These are phyloP conservation scores for Maudiozyma turicensis DNA, from an alignment of 805 yeast genomes.

Conservation along the genomic window DNA sequence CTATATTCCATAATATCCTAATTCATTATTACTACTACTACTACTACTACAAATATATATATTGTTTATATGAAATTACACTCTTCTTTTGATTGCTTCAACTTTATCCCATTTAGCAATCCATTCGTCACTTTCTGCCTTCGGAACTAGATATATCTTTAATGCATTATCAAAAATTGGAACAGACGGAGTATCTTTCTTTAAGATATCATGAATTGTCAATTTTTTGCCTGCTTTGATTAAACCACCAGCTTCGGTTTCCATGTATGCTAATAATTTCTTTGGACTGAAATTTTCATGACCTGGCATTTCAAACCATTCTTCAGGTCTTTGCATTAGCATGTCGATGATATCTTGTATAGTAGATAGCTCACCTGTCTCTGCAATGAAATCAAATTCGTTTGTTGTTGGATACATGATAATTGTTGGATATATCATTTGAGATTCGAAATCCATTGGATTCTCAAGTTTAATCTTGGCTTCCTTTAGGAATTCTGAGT, in stretches of 20 bases:
- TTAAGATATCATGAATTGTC: constrained; percentile 52
- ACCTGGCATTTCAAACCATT: constrained; percentile 54
- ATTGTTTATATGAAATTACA: neutral
- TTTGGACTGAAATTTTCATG: constrained; percentile 50
- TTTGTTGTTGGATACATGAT: constrained; percentile 73
- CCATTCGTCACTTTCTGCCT: constrained; percentile 56
- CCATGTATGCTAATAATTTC: constrained; percentile 67
- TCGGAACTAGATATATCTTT: constrained; percentile 73
- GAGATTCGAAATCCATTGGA: constrained; percentile 59
- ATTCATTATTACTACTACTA: neutral
- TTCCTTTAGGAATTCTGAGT: constrained; percentile 47
- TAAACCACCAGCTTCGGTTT: constrained; percentile 73
- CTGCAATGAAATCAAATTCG: constrained; percentile 74
- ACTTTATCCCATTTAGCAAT: constrained; percentile 54
- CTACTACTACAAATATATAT: neutral
- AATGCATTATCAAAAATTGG: constrained; percentile 71
- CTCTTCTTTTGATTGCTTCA: constrained; percentile 43
- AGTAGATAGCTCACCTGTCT: constrained; percentile 62
- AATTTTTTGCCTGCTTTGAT: constrained; percentile 76
- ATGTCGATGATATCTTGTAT: constrained; percentile 52
- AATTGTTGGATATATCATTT: constrained; percentile 71
- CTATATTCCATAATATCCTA: neutral
- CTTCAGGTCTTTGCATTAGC: constrained; percentile 55
- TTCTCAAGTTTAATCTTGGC: constrained; percentile 53
- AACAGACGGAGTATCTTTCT: constrained; percentile 50